phyloP scores from a whole-genome alignment of 2,329 filamentous ascomycete genomes.

The Nemania sp. region DNA sequence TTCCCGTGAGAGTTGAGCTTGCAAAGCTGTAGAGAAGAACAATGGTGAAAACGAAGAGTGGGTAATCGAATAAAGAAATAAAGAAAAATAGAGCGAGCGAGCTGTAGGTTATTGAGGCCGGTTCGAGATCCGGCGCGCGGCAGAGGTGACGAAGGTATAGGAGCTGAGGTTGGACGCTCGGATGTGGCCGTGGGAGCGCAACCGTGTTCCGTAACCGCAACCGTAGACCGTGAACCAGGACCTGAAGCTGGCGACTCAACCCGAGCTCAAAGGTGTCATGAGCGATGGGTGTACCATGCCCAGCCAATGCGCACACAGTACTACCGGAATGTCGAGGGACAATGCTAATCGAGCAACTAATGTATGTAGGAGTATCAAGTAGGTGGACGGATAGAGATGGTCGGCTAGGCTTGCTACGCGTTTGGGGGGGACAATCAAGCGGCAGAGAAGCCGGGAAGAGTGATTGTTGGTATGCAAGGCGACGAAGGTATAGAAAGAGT shows the following conservation, averaged over 20 bases:
- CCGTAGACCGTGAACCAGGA: constrained; percentile 40
- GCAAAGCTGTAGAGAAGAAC: constrained; percentile 17
- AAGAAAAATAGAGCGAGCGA: constrained; percentile 8
- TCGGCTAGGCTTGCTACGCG: constrained; percentile 22
- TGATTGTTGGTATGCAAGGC: constrained; percentile 26
- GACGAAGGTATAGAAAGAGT: constrained; percentile 16
- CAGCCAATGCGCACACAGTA: constrained; percentile 26
- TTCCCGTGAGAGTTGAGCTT: not conserved
- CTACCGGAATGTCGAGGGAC: constrained; percentile 5
- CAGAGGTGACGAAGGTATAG: constrained; percentile 26
- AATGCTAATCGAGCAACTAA: constrained; percentile 21
- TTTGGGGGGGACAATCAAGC: constrained; percentile 15
- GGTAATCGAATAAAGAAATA: constrained; percentile 13
- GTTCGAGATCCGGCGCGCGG: constrained; percentile 44
- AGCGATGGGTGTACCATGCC: constrained; percentile 44
- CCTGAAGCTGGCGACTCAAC: constrained; percentile 48
- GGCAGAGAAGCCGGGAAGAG: constrained; percentile 7
- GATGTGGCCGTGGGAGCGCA: constrained; percentile 27
- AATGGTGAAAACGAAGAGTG: constrained; percentile 13
- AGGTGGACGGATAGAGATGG: constrained; percentile 22
- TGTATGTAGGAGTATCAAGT: constrained; percentile 19
- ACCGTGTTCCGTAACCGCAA: constrained; percentile 10
- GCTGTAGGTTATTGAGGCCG: constrained; percentile 30
- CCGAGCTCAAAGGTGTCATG: constrained; percentile 47
- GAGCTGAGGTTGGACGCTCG: constrained; percentile 40